Conservation (phyloP, 495 filamentous ascomycete species). For the Penicillium pulvis region DNA sequence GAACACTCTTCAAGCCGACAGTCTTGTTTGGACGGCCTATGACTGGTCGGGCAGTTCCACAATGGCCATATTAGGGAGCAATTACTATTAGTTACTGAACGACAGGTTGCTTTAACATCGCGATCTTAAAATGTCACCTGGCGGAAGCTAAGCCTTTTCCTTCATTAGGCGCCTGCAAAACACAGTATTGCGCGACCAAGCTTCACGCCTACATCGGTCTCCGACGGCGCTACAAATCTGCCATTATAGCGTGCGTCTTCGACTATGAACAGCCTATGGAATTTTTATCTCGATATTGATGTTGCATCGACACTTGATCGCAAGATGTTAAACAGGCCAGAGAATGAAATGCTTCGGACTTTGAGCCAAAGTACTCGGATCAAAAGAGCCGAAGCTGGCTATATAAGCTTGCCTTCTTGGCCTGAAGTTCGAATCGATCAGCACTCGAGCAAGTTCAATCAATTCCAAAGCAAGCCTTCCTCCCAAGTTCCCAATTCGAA, state of each 20-base stretch:
- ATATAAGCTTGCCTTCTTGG: conserved; percentile 2
- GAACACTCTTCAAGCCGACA: no score
- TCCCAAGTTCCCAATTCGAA: not conserved
- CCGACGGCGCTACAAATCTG: conserved; percentile 15
- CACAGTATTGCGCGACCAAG: not conserved
- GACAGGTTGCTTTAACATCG: not conserved
- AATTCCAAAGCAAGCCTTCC: not conserved
- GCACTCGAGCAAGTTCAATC: not conserved
- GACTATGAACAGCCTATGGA: not conserved
- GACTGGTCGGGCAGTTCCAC: no score
- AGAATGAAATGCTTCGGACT: not conserved
- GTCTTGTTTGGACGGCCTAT: not conserved
- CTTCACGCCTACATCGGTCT: conserved; percentile 8
- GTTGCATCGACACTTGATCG: conserved; percentile 14
- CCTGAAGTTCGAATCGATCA: not conserved
- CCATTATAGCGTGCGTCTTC: not conserved
- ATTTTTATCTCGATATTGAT: conserved; percentile 4
- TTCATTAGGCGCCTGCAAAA: not conserved
- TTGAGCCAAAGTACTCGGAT: not conserved
- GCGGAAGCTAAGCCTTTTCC: not conserved
- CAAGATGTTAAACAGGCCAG: not conserved
- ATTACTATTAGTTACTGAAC: not conserved
- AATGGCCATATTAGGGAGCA: not conserved
- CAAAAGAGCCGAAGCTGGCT: not conserved
- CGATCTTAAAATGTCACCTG: not conserved